A percentile compares a stretch with the other conserved stretches of the same genome.
phyloP scores from a whole-genome alignment of 177 flowering plant genomes.

The Vitis hybrid region DNA sequence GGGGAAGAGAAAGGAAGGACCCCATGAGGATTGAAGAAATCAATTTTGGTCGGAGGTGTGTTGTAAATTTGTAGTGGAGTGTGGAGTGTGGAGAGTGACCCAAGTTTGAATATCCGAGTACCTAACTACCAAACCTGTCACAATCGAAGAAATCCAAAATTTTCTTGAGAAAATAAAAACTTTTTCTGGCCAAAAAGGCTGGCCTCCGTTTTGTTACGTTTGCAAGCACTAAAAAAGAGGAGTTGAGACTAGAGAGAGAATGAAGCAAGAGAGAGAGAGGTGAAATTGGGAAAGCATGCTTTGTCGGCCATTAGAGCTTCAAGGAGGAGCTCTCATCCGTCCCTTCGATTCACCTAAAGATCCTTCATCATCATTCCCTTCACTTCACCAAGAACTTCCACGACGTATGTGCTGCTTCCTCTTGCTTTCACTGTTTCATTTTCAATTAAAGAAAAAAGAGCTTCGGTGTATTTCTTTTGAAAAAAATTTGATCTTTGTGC shows the following conservation, averaged over 20 bases:
- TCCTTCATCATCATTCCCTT: background rate
- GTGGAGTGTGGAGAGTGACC: no score
- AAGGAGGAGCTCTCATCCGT: conserved; percentile 22
- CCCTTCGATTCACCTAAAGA: conserved; percentile 12
- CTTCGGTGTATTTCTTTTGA: no score
- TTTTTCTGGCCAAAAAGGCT: background rate
- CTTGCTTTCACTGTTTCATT: no score
- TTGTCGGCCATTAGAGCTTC: conserved; percentile 71
- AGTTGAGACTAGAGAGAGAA: conserved; percentile 9
- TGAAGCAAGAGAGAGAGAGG: conserved; percentile 14
- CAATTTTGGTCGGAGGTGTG: no score
- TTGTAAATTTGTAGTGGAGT: no score
- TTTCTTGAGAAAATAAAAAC: conserved; percentile 10
- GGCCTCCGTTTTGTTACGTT: background rate
- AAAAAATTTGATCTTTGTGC: background rate
- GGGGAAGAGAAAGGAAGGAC: no score
- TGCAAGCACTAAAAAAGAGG: conserved; percentile 8
- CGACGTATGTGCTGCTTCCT: background rate
- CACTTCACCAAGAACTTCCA: background rate
- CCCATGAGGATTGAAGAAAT: no score
- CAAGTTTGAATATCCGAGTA: background rate
- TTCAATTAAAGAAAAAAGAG: no score
- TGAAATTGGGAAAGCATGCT: conserved; percentile 31
- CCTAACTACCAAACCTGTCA: conserved; percentile 9
- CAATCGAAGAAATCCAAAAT: conserved; percentile 8